These are phyloP conservation scores for Phytophthora cajani DNA, from an alignment of 352 stramenopile genomes.

Conservation along the genomic window DNA sequence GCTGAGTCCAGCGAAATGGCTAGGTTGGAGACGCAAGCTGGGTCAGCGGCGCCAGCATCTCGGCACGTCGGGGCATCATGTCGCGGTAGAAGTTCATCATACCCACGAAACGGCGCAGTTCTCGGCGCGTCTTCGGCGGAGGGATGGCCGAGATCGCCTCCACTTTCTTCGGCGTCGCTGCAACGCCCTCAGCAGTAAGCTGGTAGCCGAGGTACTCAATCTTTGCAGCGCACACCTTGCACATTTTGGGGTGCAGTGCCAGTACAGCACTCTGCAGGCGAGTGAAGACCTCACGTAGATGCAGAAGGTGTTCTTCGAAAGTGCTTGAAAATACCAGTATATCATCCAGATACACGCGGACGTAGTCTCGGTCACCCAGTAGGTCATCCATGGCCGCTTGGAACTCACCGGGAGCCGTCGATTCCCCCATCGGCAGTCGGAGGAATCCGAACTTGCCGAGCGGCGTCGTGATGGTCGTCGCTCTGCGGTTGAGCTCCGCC, in stretches of 20 bases:
- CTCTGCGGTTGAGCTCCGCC: neutral
- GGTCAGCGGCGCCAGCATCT: neutral
- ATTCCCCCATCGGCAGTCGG: conserved; percentile 12
- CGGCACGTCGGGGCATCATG: neutral
- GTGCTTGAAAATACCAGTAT: conserved; percentile 5
- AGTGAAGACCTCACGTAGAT: conserved; percentile 1
- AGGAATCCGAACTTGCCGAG: neutral
- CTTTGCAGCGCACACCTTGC: neutral
- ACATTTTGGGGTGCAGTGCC: neutral
- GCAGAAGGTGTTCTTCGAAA: conserved; percentile 3
- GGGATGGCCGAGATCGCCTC: neutral
- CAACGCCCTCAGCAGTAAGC: neutral
- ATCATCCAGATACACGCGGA: conserved; percentile 12
- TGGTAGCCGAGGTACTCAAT: neutral
- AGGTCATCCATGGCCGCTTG: conserved; percentile 7
- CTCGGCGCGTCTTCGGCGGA: too few species aligned
- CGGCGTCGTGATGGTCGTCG: neutral
- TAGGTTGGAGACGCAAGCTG: neutral
- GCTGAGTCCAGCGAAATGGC: neutral
- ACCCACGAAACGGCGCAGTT: neutral
- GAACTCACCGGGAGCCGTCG: conserved; percentile 2
- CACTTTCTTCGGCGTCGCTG: neutral
- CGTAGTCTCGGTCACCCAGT: conserved; percentile 8
- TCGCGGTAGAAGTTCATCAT: neutral
- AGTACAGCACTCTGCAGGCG: neutral